phyloP scores from a whole-genome alignment of 2,329 filamentous ascomycete species.

The Clonostachys chloroleuca region DNA sequence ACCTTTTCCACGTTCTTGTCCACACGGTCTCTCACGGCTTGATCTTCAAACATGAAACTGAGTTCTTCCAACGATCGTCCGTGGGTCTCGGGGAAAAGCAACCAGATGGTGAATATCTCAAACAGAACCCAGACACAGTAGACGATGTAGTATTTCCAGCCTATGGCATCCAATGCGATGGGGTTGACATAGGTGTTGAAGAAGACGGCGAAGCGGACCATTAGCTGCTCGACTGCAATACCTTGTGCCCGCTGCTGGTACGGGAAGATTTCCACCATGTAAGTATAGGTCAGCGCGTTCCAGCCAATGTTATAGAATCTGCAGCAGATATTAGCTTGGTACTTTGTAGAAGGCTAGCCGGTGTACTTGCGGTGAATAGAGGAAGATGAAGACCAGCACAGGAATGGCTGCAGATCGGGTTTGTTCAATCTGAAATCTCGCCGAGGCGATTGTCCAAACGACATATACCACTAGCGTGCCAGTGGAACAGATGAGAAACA shows the following conservation, averaged over 20 bases:
- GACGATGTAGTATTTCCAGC: conserved; percentile 9
- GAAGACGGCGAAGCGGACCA: conserved; percentile 8
- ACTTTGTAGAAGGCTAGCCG: conserved; percentile 23
- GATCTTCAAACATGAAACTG: conserved; percentile 8
- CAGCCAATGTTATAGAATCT: conserved; percentile 48
- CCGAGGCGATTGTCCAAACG: conserved; percentile 21
- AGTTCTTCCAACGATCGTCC: conserved; percentile 4
- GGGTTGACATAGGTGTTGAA: conserved; percentile 13
- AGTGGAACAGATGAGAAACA: conserved; percentile 16
- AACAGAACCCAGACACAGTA: conserved; percentile 6
- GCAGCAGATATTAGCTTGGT: conserved; percentile 7
- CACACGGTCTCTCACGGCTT: conserved; percentile 6
- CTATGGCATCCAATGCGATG: conserved; percentile 9
- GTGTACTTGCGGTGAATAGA: conserved; percentile 35
- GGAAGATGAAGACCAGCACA: conserved; percentile 23
- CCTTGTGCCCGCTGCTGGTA: conserved; percentile 12
- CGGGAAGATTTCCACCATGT: conserved; percentile 12
- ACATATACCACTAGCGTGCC: conserved; percentile 20
- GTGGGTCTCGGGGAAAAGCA: conserved; percentile 25
- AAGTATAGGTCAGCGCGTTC: conserved; percentile 37
- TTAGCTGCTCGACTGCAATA: conserved; percentile 10
- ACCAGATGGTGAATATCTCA: conserved; percentile 9
- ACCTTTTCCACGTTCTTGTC: conserved; percentile 8
- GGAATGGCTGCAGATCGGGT: conserved; percentile 15
- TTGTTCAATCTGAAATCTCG: conserved; percentile 17